Conservation (phyloP, 2,329 filamentous ascomycete species). For the Saccharata proteae region DNA sequence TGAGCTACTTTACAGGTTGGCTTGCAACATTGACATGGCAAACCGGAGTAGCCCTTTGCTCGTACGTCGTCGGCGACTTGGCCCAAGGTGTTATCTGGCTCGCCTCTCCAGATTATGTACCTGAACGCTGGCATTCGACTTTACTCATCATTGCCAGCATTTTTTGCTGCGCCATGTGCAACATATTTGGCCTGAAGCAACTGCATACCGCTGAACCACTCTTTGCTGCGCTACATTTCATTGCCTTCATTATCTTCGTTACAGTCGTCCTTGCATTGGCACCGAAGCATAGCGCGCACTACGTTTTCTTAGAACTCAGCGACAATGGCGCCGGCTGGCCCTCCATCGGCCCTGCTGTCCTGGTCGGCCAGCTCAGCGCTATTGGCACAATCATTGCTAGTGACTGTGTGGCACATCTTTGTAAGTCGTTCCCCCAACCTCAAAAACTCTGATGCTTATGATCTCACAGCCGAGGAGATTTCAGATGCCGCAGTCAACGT, state of each 20-base stretch:
- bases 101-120: constrained; percentile 30
- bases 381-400: constrained; percentile 14
- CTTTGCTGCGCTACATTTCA: constrained; percentile 27
- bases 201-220: constrained; percentile 22
- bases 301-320: constrained; percentile 22
- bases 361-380: constrained; percentile 30
- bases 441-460: constrained; percentile 6
- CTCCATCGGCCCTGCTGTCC: constrained; percentile 23
- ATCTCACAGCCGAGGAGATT: constrained; percentile 10
- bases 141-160: constrained; percentile 36
- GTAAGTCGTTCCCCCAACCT: not conserved
- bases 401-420: not conserved
- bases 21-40: constrained; percentile 40
- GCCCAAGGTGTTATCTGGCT: constrained; percentile 33
- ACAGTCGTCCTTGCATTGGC: constrained; percentile 26
- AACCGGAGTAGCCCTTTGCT: constrained; percentile 35
- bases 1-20: constrained; percentile 24
- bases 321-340: constrained; percentile 28
- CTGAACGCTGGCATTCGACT: constrained; percentile 36
- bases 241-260: constrained; percentile 33
- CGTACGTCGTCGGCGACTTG: constrained; percentile 36
- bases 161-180: too few relatives aligned
- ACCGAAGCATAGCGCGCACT: constrained; percentile 17
- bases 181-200: constrained; percentile 18
- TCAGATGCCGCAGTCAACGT: constrained; percentile 9